Evolutionary conservation across 495 filamentous ascomycete species (phyloP), one percentile per base, ranked within the genome.

Genomic region (Halenospora varia): DNA sequence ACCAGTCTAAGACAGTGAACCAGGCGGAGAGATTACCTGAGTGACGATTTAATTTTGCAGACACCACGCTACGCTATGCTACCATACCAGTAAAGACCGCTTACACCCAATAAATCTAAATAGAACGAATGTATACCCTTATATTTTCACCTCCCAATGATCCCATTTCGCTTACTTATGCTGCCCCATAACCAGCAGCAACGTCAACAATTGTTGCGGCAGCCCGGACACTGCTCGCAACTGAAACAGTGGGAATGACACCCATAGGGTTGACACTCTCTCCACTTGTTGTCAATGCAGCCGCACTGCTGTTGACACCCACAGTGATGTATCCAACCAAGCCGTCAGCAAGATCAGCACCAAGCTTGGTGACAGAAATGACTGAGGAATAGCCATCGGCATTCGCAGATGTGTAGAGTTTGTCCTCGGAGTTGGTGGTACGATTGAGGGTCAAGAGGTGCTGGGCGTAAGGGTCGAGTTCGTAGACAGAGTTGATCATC

Each of bases 271-370:
- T 24, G n/a, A 51, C 48, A 18, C 24, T 51, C 40, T 75, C 72
- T 55, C 70, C 70, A 10, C 60, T 65, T 60, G 73, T 68, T 48
- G 72, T 63, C 2, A 72, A 72, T 55, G 73, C 75, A 51, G 77
- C 72, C 2, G 68, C 69, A 8, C 72, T 75, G 0, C 73, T 68
- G 55, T 83, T 81, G 59, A 85, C 70, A 25, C 77, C 81, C 15
- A 83, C 73, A 68, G 78, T 74, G 41, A 85, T 74, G 75, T 77
- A 84, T 1, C 70, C 79, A 9, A 84, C 69, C 13, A 85, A 55
- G 24, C 82, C 82, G 26, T 81, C 80, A 13, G 63, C 60, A 3
- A 83, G 51, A 15, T 49, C 64, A 19, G 78, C 75, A 9, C 81
- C 82, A 15, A 86, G 75, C 19, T 69, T 68, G 23, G 71, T 72